Evolutionary conservation across 2,329 filamentous ascomycete genomes (phyloP), one percentile per base, ranked within the genome.

Genomic region (Parafenestella ontariensis): DNA sequence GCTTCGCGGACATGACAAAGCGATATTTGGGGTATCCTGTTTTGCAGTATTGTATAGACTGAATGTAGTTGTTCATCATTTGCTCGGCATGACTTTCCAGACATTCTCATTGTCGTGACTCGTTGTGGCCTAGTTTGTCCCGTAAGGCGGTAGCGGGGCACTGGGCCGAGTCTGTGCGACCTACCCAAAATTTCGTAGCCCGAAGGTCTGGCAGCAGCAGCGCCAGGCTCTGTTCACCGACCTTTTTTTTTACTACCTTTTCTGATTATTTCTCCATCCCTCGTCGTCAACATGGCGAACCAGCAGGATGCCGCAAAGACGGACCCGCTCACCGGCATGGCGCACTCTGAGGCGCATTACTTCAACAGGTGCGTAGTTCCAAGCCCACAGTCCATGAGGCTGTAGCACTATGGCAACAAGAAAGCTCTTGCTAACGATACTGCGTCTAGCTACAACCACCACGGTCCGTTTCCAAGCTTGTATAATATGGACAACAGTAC

Each of bases 341-440:
- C 91, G 76, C 93, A 96, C 81, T 95, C 93, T 62, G 95, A 99
- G 84, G 92, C 96, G 78, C 95, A 98, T 79, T 99, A 98, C 84
- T 98, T 98, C 83, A 98, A 97, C 82, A 96, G 92, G 93, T 96
- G 80, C 62, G 75, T 42, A 57, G 53, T 47, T 51, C n/a, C n/a
- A n/a, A n/a, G n/a, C n/a, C n/a, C n/a, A n/a, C n/a, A n/a, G n/a
- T n/a, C 41, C 50, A 6, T 48, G 21, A 53, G 60, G 69, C 76
- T 64, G 51, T 34, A 51, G 45, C 43, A 40, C 54, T 21, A 55
- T n/a, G n/a, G n/a, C n/a, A n/a, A n/a, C n/a, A n/a, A n/a, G 10
- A 39, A 43, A 49, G 46, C 56, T 56, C 42, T 52, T 72, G 70
- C 77, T 83, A 68, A 83, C 70, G 29, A 24, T 52, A 36, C 52